Evolutionary conservation across 176 grass and related monocot genomes (phyloP), one percentile per base, ranked within the genome.

Genomic region (Neostapfia colusana): DNA sequence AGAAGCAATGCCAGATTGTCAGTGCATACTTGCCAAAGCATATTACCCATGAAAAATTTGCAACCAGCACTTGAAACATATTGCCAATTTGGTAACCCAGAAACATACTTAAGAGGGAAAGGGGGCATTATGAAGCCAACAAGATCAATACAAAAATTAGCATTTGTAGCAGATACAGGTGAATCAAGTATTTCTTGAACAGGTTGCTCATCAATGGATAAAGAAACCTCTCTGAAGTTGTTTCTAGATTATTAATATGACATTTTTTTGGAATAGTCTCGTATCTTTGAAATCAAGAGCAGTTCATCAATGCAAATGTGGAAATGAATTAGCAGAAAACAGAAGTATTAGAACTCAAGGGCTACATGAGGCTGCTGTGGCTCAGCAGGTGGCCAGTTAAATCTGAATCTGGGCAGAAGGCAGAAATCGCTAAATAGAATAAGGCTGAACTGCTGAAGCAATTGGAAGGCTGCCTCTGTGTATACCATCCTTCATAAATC

Each of bases 211-310:
- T 70, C 65, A 65, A 84, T 55, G 71, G 76, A 70, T 72, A 70
- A 57, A 84, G 54, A 57, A 54, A 54, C 55, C 42, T 74, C 61
- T 74, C 50, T 63, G 67, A 59, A 70, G 46, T 48, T 76, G 65
- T 83, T 84, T 65, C 86, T 88, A 88, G 83, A 79, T 89, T 88
- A 92, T 89, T 86, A 86, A 89, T 74, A 79, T 86, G 83, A 81
- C 76, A 85, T 56, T 56, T 79, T 63, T 88, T 79, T 80, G 83
- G 83, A 79, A 83, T 63, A 75, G 53, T 89, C 86, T 82, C 39
- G 69, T 83, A 82, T 78, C 78, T 88, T 85, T 78, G 74, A 82
- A 88, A 91, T 76, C 76, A 83, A 7, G 40, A 83, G 83, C 67
- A 73, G 80, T 72, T 72, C 77, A 86, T 78, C 51, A 80, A 83